Base-by-base conservation (phyloP, 768 basidiomycete species). In the Chlorophyllum brunneum region DNA sequence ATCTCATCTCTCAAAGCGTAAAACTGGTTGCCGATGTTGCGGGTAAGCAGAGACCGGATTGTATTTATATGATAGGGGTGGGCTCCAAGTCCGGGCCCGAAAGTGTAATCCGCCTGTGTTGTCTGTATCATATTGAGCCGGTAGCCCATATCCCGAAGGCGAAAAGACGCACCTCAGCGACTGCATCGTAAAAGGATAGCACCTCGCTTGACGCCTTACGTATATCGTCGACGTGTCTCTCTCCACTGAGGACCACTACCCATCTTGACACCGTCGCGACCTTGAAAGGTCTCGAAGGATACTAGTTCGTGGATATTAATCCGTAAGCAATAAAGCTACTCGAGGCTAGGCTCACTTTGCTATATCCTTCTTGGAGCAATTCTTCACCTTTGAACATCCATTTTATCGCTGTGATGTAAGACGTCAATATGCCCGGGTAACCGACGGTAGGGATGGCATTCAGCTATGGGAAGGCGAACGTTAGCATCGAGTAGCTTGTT, bases 151-250 rank as follows among this genome's bases (percentile, higher is more conserved):
- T n/a, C n/a, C n/a, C n/a, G n/a, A 34, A 34, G 11, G 3, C 11
- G 4, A 8, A 6, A 8, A 4, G 5, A 34, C 11, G 23, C 46
- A 50, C 54, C 16, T 56, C 51, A 5, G 29, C 22, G 1, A 42
- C 22, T 5, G 50, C 38, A 10, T 41, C 15, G 4, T 13, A 23
- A 33, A 65, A 57, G n/a, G 63, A 65, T 15, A 71, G 36, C 3
- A 65, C 50, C 4, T 69, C 64, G 20, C 64, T 64, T 5, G 58
- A 42, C 7, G 70, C 67, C 50, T 61, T 66, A 6, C 66, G 59
- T 31, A 74, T 52, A 20, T 73, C 70, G 8, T 70, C 63, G 3
- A 70, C 48, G 54, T 64, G 56, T 23, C 65, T 34, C 4, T 56
- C 54, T 15, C 66, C 66, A 26, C 62, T 62, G 16, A 68, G 56